These are phyloP conservation scores for Penicillium sp. DNA, from an alignment of 2,329 filamentous ascomycete species.

Conservation along the genomic window DNA sequence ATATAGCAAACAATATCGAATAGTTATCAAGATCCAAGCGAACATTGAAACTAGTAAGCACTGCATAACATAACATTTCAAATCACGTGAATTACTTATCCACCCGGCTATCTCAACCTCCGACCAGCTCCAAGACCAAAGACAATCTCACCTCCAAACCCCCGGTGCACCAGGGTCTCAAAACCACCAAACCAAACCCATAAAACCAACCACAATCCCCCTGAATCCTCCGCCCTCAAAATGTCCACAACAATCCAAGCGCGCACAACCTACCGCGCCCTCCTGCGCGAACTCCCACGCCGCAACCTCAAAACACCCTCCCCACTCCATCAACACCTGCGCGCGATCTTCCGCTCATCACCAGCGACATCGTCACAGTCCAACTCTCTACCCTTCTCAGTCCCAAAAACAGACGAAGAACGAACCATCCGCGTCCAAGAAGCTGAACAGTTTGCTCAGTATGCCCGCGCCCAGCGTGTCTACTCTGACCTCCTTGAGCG, in stretches of 20 bases:
- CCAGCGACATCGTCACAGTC: slow-evolving; percentile 16
- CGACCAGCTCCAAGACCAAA: background rate
- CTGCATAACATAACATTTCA: background rate
- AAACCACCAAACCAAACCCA: background rate
- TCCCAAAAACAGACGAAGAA: slow-evolving; percentile 12
- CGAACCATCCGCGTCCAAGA: slow-evolving; percentile 44
- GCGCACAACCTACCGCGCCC: slow-evolving; percentile 79
- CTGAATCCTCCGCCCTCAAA: background rate
- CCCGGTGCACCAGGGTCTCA: background rate
- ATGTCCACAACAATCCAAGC: slow-evolving; percentile 40
- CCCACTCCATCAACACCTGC: slow-evolving; percentile 68
- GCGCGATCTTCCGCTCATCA: slow-evolving; percentile 55
- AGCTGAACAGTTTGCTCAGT: slow-evolving; percentile 75
- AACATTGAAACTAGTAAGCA: background rate
- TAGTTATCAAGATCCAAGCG: background rate
- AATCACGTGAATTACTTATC: slow-evolving; percentile 3
- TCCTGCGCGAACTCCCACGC: slow-evolving; percentile 85
- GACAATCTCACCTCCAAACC: background rate
- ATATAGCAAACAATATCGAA: background rate
- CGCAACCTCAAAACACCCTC: slow-evolving; percentile 63
- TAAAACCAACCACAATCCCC: background rate
- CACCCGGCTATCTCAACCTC: slow-evolving; percentile 1
- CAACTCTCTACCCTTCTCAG: slow-evolving; percentile 15
- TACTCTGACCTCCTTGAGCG: slow-evolving; percentile 80
- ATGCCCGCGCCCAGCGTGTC: slow-evolving; percentile 78